Evolutionary conservation across 1,284 basidiomycete genomes (phyloP).

Genomic region (Salmacisia buchloeana): DNA sequence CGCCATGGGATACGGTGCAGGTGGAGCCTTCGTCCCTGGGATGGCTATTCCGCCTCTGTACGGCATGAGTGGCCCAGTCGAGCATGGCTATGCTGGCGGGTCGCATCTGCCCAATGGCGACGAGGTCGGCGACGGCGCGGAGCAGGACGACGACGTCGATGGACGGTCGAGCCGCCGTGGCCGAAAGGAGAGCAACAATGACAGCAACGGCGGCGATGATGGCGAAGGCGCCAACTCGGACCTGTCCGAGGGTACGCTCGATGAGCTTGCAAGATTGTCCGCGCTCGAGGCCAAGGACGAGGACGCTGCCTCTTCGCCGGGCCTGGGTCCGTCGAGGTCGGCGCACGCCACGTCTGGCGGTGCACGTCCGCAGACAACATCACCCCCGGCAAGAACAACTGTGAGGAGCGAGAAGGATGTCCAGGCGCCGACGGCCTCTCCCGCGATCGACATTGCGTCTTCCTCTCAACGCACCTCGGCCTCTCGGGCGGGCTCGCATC

Average conservation of each 20-base stretch:
- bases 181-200: no score
- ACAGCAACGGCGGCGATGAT: conserved; percentile 17
- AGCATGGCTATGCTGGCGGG: background rate
- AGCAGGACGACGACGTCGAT: conserved; percentile 16
- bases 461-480: no score
- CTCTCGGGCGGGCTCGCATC: background rate
- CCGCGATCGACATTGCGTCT: conserved; percentile 6
- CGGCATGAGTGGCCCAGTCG: background rate
- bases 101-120: background rate
- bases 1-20: background rate
- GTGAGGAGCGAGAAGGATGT: background rate
- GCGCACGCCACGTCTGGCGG: no score
- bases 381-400: no score
- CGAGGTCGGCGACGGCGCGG: background rate
- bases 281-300: conserved; percentile 20
- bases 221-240: background rate
- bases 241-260: conserved; percentile 24
- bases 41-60: background rate
- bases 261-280: conserved; percentile 31
- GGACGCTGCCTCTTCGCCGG: background rate
- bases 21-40: background rate
- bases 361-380: no score
- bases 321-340: no score
- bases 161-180: no score
- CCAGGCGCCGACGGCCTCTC: background rate